A percentile compares a stretch with the other conserved stretches of the same genome.
These are phyloP conservation scores for Homolaphlyctis polyrhiza DNA, from an alignment of 371 early-diverging fungal species.

Conservation along the genomic window DNA sequence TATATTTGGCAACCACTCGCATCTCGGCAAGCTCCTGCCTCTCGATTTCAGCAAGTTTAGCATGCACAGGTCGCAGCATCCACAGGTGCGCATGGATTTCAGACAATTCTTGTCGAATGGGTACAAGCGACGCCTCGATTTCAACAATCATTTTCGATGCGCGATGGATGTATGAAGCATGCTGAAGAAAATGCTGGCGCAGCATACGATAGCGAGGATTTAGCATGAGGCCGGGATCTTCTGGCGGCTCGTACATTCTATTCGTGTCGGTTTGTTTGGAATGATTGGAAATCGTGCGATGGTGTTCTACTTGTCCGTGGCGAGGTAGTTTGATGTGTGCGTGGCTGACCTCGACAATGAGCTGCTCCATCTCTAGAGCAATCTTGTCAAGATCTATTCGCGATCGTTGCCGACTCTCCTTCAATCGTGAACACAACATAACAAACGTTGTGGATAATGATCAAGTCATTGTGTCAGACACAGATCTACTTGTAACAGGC, in stretches of 20 bases:
- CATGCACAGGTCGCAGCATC: slow-evolving; percentile 5
- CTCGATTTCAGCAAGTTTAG: slow-evolving; percentile 10
- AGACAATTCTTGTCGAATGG: slow-evolving; percentile 13
- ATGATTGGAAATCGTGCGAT: neutral
- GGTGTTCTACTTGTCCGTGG: neutral
- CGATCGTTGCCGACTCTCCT: slow-evolving; percentile 1
- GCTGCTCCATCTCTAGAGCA: neutral
- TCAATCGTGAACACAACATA: too few relatives aligned
- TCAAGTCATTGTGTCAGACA: neutral
- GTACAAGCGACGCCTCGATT: slow-evolving; percentile 15
- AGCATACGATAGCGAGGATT: slow-evolving; percentile 11
- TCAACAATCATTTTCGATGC: slow-evolving; percentile 9
- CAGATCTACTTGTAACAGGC: neutral
- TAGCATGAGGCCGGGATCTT: slow-evolving; percentile 2
- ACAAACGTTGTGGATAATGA: neutral
- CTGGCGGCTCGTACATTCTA: neutral
- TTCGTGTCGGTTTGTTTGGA: neutral
- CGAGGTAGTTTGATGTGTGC: neutral
- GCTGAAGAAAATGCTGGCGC: slow-evolving; percentile 5
- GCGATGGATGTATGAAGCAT: slow-evolving; percentile 1
- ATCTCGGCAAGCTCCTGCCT: slow-evolving; percentile 10
- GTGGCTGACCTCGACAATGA: neutral
- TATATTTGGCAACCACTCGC: slow-evolving; percentile 9
- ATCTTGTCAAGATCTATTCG: slow-evolving; percentile 3
- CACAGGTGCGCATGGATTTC: slow-evolving; percentile 11